Conservation (phyloP, 139 green algal species). For the Coelastrella sp. region DNA sequence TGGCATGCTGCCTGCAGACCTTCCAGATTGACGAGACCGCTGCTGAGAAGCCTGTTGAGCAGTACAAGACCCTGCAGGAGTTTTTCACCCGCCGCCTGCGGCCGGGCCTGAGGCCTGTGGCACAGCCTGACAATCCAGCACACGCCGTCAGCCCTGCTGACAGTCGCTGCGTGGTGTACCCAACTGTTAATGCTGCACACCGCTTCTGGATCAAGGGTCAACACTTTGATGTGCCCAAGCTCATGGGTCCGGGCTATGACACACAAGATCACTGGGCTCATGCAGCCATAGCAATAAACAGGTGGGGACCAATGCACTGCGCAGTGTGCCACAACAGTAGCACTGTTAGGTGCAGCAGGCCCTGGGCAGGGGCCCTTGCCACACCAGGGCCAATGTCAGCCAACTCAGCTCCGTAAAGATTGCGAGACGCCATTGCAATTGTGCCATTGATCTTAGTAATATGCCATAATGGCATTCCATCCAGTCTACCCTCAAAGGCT, state of each 20-base stretch:
- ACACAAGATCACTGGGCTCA: constrained; percentile 35
- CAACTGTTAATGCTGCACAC: constrained; percentile 57
- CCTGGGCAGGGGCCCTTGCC: too few relatives aligned
- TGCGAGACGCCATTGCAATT: too few relatives aligned
- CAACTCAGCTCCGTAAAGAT: too few relatives aligned
- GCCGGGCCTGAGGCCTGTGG: constrained; percentile 61
- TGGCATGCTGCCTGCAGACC: constrained; percentile 26
- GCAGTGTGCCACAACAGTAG: background rate
- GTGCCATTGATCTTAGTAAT: too few relatives aligned
- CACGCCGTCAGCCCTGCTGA: constrained; percentile 40
- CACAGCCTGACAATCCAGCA: background rate
- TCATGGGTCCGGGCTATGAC: constrained; percentile 55
- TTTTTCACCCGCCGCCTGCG: constrained; percentile 78
- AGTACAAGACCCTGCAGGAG: constrained; percentile 73
- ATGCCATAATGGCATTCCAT: too few relatives aligned
- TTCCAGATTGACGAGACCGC: constrained; percentile 57
- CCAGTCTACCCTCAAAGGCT: too few relatives aligned
- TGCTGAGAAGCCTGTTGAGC: constrained; percentile 55
- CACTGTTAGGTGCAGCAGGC: background rate
- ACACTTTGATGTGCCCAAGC: constrained; percentile 63
- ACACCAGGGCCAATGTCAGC: too few relatives aligned
- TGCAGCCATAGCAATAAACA: constrained; percentile 52
- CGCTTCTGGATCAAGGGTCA: constrained; percentile 78
- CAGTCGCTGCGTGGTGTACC: constrained; percentile 42
- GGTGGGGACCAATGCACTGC: background rate